phyloP scores from a whole-genome alignment of 805 yeast genomes.

The Metschnikowia kofuensis region DNA sequence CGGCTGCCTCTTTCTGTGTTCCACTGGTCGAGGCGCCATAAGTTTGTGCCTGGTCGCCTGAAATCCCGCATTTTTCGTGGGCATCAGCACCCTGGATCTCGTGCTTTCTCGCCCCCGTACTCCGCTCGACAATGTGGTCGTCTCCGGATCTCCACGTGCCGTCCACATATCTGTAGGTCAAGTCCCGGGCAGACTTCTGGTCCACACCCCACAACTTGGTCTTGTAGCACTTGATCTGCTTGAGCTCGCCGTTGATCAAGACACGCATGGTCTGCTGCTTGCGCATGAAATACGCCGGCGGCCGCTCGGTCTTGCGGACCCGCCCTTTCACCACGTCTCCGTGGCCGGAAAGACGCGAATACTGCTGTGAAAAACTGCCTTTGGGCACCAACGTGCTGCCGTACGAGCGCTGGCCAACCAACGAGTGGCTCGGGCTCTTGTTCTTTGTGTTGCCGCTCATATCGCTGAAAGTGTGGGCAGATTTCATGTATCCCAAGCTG shows the following conservation, averaged over 20 bases:
- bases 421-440: slow-evolving; percentile 28
- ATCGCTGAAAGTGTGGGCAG: slow-evolving; percentile 33
- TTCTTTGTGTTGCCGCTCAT: slow-evolving; percentile 35
- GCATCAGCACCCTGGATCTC: background rate
- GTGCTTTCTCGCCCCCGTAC: slow-evolving; percentile 10
- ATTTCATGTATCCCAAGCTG: slow-evolving; percentile 28
- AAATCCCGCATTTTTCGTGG: slow-evolving; percentile 23
- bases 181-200: slow-evolving; percentile 57
- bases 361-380: slow-evolving; percentile 20
- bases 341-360: slow-evolving; percentile 31
- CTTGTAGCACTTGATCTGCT: slow-evolving; percentile 59
- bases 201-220: slow-evolving; percentile 91
- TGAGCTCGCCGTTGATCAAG: slow-evolving; percentile 53
- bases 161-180: slow-evolving; percentile 59
- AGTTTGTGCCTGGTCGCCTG: slow-evolving; percentile 22
- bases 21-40: slow-evolving; percentile 21
- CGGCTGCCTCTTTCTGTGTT: background rate
- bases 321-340: slow-evolving; percentile 56
- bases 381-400: slow-evolving; percentile 33
- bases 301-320: slow-evolving; percentile 53
- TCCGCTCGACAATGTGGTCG: slow-evolving; percentile 72
- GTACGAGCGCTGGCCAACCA: slow-evolving; percentile 35
- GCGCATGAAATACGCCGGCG: slow-evolving; percentile 31
- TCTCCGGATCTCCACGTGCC: slow-evolving; percentile 80
- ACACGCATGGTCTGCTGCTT: slow-evolving; percentile 65